Conservation (phyloP, 345 rosid species). For the Kandelia obovata region DNA sequence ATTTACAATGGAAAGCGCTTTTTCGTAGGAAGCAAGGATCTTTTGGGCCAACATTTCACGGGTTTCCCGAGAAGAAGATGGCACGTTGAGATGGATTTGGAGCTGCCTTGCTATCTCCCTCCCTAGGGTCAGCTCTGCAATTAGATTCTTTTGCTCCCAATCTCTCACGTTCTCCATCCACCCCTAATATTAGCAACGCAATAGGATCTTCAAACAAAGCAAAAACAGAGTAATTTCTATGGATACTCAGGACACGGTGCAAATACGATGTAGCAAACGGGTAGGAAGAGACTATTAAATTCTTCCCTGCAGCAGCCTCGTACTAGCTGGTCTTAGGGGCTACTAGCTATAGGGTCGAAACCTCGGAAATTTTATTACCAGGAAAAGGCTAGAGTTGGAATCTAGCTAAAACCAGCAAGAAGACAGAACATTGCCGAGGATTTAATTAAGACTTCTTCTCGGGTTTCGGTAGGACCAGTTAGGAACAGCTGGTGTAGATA, state of each 20-base stretch:
- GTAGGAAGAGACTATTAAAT: too few relatives aligned
- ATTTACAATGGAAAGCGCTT: constrained; percentile 52
- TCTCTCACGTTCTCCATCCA: constrained; percentile 43
- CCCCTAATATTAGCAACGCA: background rate
- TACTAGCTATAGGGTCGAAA: too few relatives aligned
- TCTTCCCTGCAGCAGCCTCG: too few relatives aligned
- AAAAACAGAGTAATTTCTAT: background rate
- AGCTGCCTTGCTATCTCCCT: constrained; percentile 58
- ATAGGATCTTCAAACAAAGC: background rate
- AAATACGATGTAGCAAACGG: too few relatives aligned
- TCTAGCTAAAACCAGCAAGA: too few relatives aligned
- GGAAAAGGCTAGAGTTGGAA: too few relatives aligned
- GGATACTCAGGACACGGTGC: too few relatives aligned
- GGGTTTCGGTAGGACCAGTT: background rate
- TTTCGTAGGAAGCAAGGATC: constrained; percentile 61
- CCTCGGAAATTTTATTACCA: too few relatives aligned
- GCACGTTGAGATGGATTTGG: constrained; percentile 31
- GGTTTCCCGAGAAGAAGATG: constrained; percentile 47
- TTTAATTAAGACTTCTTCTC: background rate
- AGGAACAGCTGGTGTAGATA: too few relatives aligned
- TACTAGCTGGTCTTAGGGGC: too few relatives aligned
- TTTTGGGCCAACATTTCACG: constrained; percentile 37
- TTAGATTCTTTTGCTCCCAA: constrained; percentile 48
- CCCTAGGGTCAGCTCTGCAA: constrained; percentile 55
- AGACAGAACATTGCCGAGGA: too few relatives aligned